phyloP scores from a whole-genome alignment of 306 rosid species.

The Cicer yamashitae region DNA sequence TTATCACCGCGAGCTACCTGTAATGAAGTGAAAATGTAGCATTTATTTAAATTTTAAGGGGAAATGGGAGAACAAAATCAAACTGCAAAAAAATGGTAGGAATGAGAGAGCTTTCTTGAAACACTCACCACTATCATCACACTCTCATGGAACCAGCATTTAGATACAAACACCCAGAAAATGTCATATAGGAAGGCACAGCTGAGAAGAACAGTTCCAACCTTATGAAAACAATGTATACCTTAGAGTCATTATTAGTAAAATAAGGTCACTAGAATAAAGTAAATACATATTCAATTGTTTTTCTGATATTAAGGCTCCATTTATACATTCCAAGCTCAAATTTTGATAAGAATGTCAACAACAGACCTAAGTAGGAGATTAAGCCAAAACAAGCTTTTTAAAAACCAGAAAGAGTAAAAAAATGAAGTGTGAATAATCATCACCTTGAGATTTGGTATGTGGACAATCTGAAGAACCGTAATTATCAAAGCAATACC shows the following conservation, averaged over 20 bases:
- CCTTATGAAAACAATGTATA: slow-evolving; percentile 53
- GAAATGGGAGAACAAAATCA: slow-evolving; percentile 24
- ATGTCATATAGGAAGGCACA: slow-evolving; percentile 94
- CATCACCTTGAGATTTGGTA: slow-evolving; percentile 94
- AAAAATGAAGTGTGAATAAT: background rate
- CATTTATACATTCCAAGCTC: background rate
- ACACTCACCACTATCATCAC: slow-evolving; percentile 98
- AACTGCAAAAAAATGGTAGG: slow-evolving; percentile 1
- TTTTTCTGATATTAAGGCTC: slow-evolving; percentile 5
- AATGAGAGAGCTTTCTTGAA: slow-evolving; percentile 16
- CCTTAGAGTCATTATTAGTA: slow-evolving; percentile 21
- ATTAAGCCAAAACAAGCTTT: too few species aligned
- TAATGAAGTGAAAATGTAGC: slow-evolving; percentile 33
- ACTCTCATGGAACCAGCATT: slow-evolving; percentile 91
- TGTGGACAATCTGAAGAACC: slow-evolving; percentile 91
- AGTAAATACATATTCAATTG: slow-evolving; percentile 1
- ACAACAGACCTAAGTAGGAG: too few species aligned
- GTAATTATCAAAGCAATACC: slow-evolving; percentile 89
- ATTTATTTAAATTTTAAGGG: background rate
- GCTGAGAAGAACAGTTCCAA: slow-evolving; percentile 95
- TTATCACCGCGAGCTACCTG: slow-evolving; percentile 97
- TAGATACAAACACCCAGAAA: slow-evolving; percentile 98
- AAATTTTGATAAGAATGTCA: too few species aligned
- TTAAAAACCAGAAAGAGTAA: slow-evolving; percentile 1
- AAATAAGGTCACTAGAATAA: slow-evolving; percentile 4